Base-by-base conservation (phyloP, 2,329 filamentous ascomycete species). In the Aspergillus latus region DNA sequence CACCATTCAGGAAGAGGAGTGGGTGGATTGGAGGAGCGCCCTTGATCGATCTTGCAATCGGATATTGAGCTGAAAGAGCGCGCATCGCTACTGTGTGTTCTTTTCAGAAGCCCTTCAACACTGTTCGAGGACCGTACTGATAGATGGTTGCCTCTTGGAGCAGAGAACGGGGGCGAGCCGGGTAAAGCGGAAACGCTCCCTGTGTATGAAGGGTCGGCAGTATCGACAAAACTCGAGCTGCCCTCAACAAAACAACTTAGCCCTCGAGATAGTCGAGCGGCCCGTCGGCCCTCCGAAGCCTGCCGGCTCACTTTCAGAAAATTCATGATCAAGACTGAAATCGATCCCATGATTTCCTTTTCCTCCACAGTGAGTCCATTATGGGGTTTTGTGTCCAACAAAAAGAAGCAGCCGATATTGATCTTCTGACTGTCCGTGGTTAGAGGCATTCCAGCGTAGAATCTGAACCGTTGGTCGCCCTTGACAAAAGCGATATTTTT, bases 361-460 rank as follows among this genome's bases (percentile, higher is more conserved):
- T 74, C 69, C 6, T 51, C 42, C 2, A 64, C 40, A 0, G 62
- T 66, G 15, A 88, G 64, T 0, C 79, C 80, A 42, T 66, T 54
- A 5, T 83, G 80, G 0, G 82, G 79, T n/a, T 76, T 75, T 44
- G 82, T 79, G 61, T 88, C 85, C 2, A 85, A 72, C 2, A 88
- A 79, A 51, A 82, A 81, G 57, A 85, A 84, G 9, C 78, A 80
- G 8, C 86, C 86, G 54, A 89, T 83, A 46, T 80, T 78, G 62
- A 82, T 80, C 29, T 81, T 79, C 34, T 82, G 79, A 36, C 78
- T 80, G 0, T 79, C 79, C 2, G 82, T 84, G 28, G 80, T 78
- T 52, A 89, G 82, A 0, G 86, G 86, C 0, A 87, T 84, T 15
- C 81, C 82, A 5, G 82, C 82, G 57, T 84, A 83, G 64, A 85